Evolutionary conservation across 78 protist species (phyloP), one percentile per base, ranked within the genome.

Genomic region (Protostelium mycophagum): DNA sequence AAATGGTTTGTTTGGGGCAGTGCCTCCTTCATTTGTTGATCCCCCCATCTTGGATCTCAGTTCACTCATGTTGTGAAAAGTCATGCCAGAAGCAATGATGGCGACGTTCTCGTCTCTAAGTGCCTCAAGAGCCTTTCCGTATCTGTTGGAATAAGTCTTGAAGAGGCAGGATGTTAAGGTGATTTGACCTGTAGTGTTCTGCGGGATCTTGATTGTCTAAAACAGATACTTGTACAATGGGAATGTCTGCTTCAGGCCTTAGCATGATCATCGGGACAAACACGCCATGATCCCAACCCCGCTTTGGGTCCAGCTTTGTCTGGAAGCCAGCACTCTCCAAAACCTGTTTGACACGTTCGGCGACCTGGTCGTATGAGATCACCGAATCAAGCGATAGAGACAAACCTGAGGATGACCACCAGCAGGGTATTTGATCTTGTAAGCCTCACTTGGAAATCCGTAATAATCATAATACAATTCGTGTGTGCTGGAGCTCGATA

Each of bases 281-380:
- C 28, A 90, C 73, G 1, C 96, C 96, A 90, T 94, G 96, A 31
- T 94, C 96, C 35, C 51, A 85, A 38, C 96, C 96, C 35, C 94
- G 34, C 38, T 83, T 63, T 34, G 34, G 36, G 34, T 93, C 95
- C 31, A 83, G 1, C 29, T 38, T 36, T 34, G 37, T 85, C 0
- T 36, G 39, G 29, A 90, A 83, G 1, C 36, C 85, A 25, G 35
- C 28, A 0, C 89, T 34, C 0, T 91, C 0, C 39, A 93, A 87
- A 10, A 83, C n/a, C 9, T 91, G 51, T n/a, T 34, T 28, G 1
- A 90, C 86, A 16, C 38, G 1, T 38, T 36, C 31, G 35, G 94
- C 95, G 83, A 93, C 29, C 51, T 51, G 73, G 16, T 51, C 73
- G 73, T 51, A 5, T 16, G 5, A 25, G 31, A 51, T 35, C 35